Conservation (phyloP, 1,284 basidiomycete genomes). For the Fistulina hepatica region DNA sequence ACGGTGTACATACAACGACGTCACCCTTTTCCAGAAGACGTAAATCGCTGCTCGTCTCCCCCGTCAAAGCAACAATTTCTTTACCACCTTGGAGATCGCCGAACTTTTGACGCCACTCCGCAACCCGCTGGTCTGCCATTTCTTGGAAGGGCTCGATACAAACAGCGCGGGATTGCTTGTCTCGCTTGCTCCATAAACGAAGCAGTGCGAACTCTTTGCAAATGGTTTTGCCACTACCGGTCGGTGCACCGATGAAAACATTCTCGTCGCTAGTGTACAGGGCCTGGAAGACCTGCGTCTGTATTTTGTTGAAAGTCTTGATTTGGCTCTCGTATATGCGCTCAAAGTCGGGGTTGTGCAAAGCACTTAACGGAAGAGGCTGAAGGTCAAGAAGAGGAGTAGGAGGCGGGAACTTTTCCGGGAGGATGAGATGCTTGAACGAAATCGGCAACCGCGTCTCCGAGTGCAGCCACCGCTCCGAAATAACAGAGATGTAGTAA, state of each 20-base stretch:
- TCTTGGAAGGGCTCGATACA: constrained; percentile 96
- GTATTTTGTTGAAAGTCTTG: constrained; percentile 93
- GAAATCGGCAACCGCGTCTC: constrained; percentile 93
- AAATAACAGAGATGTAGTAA: constrained; percentile 93
- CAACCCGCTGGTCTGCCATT: constrained; percentile 87
- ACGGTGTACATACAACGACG: constrained; percentile 87
- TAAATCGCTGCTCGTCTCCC: constrained; percentile 91
- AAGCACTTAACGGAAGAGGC: constrained; percentile 76
- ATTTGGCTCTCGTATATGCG: constrained; percentile 72
- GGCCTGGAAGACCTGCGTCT: constrained; percentile 98
- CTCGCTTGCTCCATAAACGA: constrained; percentile 81
- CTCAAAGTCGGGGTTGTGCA: constrained; percentile 90
- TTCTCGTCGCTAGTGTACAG: constrained; percentile 95
- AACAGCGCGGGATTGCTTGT: constrained; percentile 79
- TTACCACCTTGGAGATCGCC: constrained; percentile 76
- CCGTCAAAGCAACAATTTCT: constrained; percentile 86
- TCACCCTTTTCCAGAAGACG: constrained; percentile 86
- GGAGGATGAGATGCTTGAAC: constrained; percentile 96
- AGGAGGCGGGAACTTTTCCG: constrained; percentile 91
- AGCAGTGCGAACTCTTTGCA: constrained; percentile 95
- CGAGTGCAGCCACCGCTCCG: constrained; percentile 92
- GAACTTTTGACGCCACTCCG: constrained; percentile 88
- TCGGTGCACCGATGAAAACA: constrained; percentile 91
- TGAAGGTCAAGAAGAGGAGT: constrained; percentile 93
- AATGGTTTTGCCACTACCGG: constrained; percentile 94